Evolutionary conservation across 2,329 filamentous ascomycete species (phyloP).

Genomic region (Fusarium sp.): DNA sequence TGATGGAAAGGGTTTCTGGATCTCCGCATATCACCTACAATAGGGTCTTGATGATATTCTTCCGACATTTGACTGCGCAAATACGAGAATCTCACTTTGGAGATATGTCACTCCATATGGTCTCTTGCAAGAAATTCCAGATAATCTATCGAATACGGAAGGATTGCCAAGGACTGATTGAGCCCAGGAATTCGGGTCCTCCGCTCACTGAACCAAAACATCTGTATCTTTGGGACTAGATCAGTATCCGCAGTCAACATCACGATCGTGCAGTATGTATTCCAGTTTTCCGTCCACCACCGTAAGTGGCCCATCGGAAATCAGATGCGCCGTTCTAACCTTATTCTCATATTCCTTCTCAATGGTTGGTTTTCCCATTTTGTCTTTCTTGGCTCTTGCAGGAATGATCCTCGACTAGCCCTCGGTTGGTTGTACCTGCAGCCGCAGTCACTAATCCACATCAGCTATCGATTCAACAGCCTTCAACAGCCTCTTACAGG

Average conservation of each 20-base stretch:
- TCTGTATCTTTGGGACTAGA: background rate
- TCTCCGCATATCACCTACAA: background rate
- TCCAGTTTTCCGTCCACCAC: slow-evolving; percentile 7
- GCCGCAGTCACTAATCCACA: background rate
- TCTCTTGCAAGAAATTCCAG: background rate
- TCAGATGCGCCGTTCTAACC: slow-evolving; percentile 27
- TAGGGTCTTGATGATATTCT: background rate
- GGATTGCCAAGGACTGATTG: background rate
- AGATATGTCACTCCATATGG: background rate
- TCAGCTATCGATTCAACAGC: no score
- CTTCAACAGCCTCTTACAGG: background rate
- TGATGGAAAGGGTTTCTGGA: background rate
- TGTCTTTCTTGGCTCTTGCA: background rate
- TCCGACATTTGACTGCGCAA: background rate
- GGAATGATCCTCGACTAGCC: background rate
- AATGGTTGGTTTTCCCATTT: background rate
- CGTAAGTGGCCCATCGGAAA: slow-evolving; percentile 20
- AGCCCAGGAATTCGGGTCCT: slow-evolving; percentile 17
- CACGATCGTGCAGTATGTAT: background rate
- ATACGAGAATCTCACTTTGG: background rate
- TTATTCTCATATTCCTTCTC: slow-evolving; percentile 2
- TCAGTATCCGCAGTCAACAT: slow-evolving; percentile 2
- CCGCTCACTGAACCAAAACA: background rate
- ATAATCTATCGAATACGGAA: background rate
- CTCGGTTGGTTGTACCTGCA: slow-evolving; percentile 3